A percentile compares a stretch with the other conserved stretches of the same genome.
phyloP scores from a whole-genome alignment of 148 eudicot genomes.

The Salicornia ramosissima region DNA sequence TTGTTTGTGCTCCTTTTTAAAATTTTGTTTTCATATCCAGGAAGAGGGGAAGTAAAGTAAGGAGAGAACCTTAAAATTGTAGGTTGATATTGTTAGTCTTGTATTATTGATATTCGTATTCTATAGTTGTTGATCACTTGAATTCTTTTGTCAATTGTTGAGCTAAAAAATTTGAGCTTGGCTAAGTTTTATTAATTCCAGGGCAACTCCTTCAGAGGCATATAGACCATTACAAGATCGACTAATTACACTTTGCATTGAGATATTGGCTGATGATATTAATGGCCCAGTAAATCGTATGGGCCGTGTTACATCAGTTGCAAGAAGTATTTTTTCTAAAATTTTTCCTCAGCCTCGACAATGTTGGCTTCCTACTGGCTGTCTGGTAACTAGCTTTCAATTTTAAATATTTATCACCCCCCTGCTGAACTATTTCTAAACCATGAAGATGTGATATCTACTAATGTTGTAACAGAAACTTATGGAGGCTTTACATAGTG shows the following conservation, averaged over 20 bases:
- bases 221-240: conserved; percentile 73
- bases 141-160: background rate
- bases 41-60: no score
- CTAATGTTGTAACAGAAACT: conserved; percentile 50
- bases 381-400: conserved; percentile 48
- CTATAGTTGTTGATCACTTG: background rate
- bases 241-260: conserved; percentile 61
- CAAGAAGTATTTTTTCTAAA: conserved; percentile 58
- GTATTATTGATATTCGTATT: background rate
- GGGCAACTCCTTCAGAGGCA: conserved; percentile 61
- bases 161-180: background rate
- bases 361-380: conserved; percentile 94
- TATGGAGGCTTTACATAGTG: conserved; percentile 71
- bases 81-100: background rate
- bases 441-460: conserved; percentile 11
- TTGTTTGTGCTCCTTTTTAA: no score
- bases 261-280: conserved; percentile 53
- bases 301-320: conserved; percentile 34
- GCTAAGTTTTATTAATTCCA: conserved; percentile 30
- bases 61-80: no score
- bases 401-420: background rate
- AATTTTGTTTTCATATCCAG: no score
- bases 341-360: conserved; percentile 72
- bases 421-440: background rate
- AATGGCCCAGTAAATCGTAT: conserved; percentile 35